These are phyloP conservation scores for Serendipita sp. DNA, from an alignment of 1,284 basidiomycete species.

Conservation along the genomic window DNA sequence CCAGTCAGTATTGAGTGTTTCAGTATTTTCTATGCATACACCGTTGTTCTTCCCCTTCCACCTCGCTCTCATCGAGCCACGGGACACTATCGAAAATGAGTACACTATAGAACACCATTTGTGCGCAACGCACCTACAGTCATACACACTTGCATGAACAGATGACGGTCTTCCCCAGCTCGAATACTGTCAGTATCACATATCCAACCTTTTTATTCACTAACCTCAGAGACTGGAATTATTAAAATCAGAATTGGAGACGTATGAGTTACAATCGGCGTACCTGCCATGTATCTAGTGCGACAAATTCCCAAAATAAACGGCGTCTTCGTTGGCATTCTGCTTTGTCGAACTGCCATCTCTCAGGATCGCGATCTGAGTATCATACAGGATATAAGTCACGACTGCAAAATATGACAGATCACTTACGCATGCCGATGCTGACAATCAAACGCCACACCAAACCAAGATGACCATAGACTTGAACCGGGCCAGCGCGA, in stretches of 20 bases:
- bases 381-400: background rate
- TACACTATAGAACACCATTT: background rate
- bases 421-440: background rate
- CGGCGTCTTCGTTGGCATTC: conserved; percentile 52
- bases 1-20: background rate
- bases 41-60: background rate
- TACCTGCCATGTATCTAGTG: conserved; percentile 58
- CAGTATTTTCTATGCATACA: background rate
- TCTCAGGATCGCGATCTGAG: conserved; percentile 54
- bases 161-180: conserved; percentile 2
- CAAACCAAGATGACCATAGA: conserved; percentile 3
- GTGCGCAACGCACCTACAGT: background rate
- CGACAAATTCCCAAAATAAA: conserved; percentile 63
- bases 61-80: background rate
- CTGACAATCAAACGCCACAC: conserved; percentile 1
- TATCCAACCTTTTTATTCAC: background rate
- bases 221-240: background rate
- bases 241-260: background rate
- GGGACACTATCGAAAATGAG: background rate
- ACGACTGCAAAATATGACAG: conserved; percentile 5
- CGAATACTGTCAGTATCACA: background rate
- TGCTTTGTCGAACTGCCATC: conserved; percentile 42
- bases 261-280: conserved; percentile 10
- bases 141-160: background rate
- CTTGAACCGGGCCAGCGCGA: background rate